These are phyloP conservation scores for Coleophoma crateriformis DNA, from an alignment of 2,329 filamentous ascomycete genomes.

Conservation along the genomic window DNA sequence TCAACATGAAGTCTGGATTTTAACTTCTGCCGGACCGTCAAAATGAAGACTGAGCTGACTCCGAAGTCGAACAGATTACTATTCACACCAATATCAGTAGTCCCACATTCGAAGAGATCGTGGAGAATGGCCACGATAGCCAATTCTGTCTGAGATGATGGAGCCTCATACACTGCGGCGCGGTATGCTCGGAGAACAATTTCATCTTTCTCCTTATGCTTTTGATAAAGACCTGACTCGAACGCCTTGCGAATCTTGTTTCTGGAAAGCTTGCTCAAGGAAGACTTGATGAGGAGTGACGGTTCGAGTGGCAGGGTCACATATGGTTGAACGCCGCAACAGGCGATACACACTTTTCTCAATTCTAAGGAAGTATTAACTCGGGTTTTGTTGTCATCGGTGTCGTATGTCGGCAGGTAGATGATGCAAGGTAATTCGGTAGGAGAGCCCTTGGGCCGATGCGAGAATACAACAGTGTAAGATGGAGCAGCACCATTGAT, in stretches of 20 bases:
- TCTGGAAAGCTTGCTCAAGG: conserved; percentile 35
- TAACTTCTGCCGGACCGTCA: conserved; percentile 10
- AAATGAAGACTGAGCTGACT: conserved; percentile 18
- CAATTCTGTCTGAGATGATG: conserved; percentile 15
- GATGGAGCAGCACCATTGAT: conserved; percentile 18
- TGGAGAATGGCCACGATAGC: conserved; percentile 14
- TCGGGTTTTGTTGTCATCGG: conserved; percentile 17
- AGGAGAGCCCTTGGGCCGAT: conserved; percentile 17
- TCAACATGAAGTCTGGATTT: conserved; percentile 20
- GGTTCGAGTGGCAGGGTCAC: conserved; percentile 22
- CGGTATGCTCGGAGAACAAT: conserved; percentile 11
- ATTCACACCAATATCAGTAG: conserved; percentile 11
- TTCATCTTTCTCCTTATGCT: conserved; percentile 6
- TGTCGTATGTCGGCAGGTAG: conserved; percentile 28
- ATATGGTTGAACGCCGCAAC: conserved; percentile 17
- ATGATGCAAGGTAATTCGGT: conserved; percentile 35
- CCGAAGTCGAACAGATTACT: conserved; percentile 26
- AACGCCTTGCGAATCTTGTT: conserved; percentile 27
- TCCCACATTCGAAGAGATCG: conserved; percentile 8
- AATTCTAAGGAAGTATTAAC: conserved; percentile 19
- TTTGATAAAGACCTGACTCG: conserved; percentile 23
- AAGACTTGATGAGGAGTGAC: conserved; percentile 26
- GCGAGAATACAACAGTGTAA: conserved; percentile 34
- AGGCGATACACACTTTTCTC: conserved; percentile 12
- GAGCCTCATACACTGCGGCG: conserved; percentile 8